Percentiles rank a stretch among this genome's conserved stretches.
phyloP scores from a whole-genome alignment of 2,329 filamentous ascomycete genomes.

The Aphanoascus verrucosus region DNA sequence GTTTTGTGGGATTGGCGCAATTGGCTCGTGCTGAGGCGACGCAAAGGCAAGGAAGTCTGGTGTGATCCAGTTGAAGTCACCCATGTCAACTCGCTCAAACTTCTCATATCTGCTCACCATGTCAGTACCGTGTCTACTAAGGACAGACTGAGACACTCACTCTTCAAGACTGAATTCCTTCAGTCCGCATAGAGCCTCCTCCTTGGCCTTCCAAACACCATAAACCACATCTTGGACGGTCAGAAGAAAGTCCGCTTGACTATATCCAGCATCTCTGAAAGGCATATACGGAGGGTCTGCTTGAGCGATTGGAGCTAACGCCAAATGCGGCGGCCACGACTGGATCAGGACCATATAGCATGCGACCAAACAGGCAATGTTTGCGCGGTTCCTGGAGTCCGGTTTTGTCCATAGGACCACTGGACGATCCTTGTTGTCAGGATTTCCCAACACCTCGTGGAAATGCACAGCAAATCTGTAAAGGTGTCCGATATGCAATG shows the following conservation, averaged over 20 bases:
- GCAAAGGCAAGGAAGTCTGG: constrained; percentile 93
- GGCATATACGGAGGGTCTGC: constrained; percentile 97
- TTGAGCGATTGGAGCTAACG: constrained; percentile 88
- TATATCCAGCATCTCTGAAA: constrained; percentile 96
- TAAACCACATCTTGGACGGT: constrained; percentile 97
- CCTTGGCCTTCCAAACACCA: constrained; percentile 97
- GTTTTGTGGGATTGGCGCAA: constrained; percentile 58
- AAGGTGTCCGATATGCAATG: constrained; percentile 90
- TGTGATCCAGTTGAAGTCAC: constrained; percentile 99
- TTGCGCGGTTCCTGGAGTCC: constrained; percentile 77
- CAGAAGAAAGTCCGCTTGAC: constrained; percentile 90
- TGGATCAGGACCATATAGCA: constrained; percentile 99
- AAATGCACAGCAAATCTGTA: constrained; percentile 94
- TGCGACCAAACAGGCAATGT: constrained; percentile 86
- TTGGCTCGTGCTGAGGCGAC: constrained; percentile 75
- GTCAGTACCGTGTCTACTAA: not conserved
- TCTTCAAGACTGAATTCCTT: constrained; percentile 94
- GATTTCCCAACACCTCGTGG: constrained; percentile 85
- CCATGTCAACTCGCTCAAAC: constrained; percentile 91
- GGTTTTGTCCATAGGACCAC: constrained; percentile 95
- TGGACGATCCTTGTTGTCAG: constrained; percentile 76
- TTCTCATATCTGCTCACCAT: constrained; percentile 59
- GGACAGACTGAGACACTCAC: constrained; percentile 33
- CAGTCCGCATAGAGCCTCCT: constrained; percentile 80
- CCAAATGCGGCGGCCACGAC: constrained; percentile 91